Conservation (phyloP, 1,284 basidiomycete genomes). For the Trichosporon faecale region DNA sequence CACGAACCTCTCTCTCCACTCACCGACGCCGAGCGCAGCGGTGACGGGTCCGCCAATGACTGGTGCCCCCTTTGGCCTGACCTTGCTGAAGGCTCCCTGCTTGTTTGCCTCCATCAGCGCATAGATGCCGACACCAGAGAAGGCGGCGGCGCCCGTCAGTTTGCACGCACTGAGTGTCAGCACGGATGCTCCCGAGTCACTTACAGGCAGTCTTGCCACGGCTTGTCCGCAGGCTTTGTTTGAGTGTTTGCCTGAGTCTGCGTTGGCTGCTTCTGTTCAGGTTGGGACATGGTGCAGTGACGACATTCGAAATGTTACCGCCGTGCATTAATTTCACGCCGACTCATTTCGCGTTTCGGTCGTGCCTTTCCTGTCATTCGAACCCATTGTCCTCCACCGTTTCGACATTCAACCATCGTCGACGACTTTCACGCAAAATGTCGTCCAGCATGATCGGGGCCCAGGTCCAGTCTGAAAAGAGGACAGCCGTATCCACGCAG, state of each 20-base stretch:
- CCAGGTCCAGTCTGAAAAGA: slow-evolving; percentile 8
- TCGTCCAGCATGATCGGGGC: slow-evolving; percentile 4
- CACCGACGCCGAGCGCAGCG: slow-evolving; percentile 44
- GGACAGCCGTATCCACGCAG: slow-evolving; percentile 33
- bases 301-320: slow-evolving; percentile 2
- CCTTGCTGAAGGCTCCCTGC: slow-evolving; percentile 41
- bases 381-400: neutral
- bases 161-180: slow-evolving; percentile 40
- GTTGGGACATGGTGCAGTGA: neutral
- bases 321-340: neutral
- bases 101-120: slow-evolving; percentile 39
- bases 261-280: neutral
- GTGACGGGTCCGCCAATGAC: slow-evolving; percentile 35
- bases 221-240: neutral
- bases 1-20: slow-evolving; percentile 15
- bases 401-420: neutral
- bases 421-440: neutral
- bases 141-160: slow-evolving; percentile 41
- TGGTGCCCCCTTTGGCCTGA: slow-evolving; percentile 37
- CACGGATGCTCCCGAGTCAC: neutral
- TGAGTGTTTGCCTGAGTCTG: neutral
- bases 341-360: neutral
- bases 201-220: slow-evolving; percentile 1
- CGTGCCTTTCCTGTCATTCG: neutral
- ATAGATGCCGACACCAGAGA: slow-evolving; percentile 46